These are phyloP conservation scores for Serendipita vermifera DNA, from an alignment of 768 basidiomycete species.

Conservation along the genomic window DNA sequence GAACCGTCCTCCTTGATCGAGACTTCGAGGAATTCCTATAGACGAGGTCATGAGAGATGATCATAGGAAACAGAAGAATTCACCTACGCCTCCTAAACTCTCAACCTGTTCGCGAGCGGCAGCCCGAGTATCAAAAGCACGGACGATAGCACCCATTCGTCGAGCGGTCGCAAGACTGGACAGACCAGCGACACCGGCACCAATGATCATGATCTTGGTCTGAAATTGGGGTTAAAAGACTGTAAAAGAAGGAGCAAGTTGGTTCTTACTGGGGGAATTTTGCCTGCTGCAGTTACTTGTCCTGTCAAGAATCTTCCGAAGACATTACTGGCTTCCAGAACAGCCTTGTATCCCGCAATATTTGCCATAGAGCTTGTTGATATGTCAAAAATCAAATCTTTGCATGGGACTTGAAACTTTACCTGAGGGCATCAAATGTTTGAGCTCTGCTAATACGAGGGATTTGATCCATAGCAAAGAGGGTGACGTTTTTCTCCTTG, in stretches of 20 bases:
- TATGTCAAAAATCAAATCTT: not conserved
- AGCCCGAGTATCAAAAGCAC: slow-evolving; percentile 74
- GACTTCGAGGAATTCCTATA: slow-evolving; percentile 71
- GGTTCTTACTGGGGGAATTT: slow-evolving; percentile 9
- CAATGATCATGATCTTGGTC: slow-evolving; percentile 79
- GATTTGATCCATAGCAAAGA: slow-evolving; percentile 87
- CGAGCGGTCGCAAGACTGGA: slow-evolving; percentile 75
- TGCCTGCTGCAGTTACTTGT: slow-evolving; percentile 67
- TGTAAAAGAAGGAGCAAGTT: not conserved
- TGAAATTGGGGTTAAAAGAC: slow-evolving; percentile 47
- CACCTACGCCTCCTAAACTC: slow-evolving; percentile 8
- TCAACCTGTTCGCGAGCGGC: slow-evolving; percentile 82
- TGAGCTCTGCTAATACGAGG: slow-evolving; percentile 84
- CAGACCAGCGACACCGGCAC: slow-evolving; percentile 78
- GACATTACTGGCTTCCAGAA: slow-evolving; percentile 78
- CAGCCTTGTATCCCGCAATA: slow-evolving; percentile 86
- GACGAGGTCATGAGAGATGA: slow-evolving; percentile 70
- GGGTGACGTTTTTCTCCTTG: slow-evolving; percentile 51
- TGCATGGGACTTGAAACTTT: slow-evolving; percentile 12
- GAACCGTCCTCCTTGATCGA: slow-evolving; percentile 66
- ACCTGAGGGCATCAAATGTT: slow-evolving; percentile 82
- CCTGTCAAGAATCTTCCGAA: slow-evolving; percentile 84
- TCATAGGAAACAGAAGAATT: not conserved
- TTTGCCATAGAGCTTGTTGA: slow-evolving; percentile 74
- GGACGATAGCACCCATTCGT: slow-evolving; percentile 58